phyloP scores from a whole-genome alignment of 805 yeast genomes.

The Barnettozyma californica region DNA sequence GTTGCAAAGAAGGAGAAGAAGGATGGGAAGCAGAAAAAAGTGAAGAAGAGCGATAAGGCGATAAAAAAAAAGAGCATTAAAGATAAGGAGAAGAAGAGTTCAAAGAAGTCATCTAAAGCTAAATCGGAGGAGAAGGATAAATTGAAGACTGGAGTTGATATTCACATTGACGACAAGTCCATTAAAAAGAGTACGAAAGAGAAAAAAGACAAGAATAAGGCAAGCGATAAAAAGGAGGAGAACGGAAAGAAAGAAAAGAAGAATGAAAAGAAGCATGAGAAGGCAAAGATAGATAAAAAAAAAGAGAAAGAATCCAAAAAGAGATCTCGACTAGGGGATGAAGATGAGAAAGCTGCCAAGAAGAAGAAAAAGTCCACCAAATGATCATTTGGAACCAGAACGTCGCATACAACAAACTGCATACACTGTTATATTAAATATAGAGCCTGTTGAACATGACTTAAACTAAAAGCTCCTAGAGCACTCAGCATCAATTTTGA shows the following conservation, averaged over 20 bases:
- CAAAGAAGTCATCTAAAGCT: slow-evolving; percentile 24
- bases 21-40: slow-evolving; percentile 18
- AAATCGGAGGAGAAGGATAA: slow-evolving; percentile 19
- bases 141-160: neutral
- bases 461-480: neutral
- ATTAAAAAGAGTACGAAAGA: slow-evolving; percentile 12
- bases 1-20: slow-evolving; percentile 13
- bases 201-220: slow-evolving; percentile 29
- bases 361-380: slow-evolving; percentile 1
- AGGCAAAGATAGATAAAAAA: slow-evolving; percentile 23
- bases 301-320: slow-evolving; percentile 10
- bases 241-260: slow-evolving; percentile 26
- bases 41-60: neutral
- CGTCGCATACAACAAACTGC: neutral
- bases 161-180: neutral
- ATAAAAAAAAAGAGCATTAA: neutral
- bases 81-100: slow-evolving; percentile 20
- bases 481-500: neutral
- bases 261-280: slow-evolving; percentile 17
- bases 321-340: slow-evolving; percentile 3
- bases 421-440: no score
- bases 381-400: neutral
- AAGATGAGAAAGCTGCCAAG: neutral
- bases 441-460: neutral
- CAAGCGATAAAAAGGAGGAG: slow-evolving; percentile 22